Conservation (phyloP, 1,139 yeast genomes). For the Sugiyamaella novakii region DNA sequence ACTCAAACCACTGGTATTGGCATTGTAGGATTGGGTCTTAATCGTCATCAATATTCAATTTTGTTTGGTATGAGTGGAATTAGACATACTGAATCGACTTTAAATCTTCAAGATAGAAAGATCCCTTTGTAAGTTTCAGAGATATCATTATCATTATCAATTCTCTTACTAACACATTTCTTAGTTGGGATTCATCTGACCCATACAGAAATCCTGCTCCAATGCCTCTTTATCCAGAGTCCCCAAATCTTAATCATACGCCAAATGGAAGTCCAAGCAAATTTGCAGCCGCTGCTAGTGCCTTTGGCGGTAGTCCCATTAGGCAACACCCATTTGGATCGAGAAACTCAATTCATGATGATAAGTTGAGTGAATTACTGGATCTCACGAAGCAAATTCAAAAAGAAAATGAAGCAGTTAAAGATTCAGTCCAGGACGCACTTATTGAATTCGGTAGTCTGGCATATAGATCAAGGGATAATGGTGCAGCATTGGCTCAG, state of each 20-base stretch:
- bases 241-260: slow-evolving; percentile 37
- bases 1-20: slow-evolving; percentile 8
- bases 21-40: slow-evolving; percentile 1
- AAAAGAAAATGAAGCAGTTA: slow-evolving; percentile 38
- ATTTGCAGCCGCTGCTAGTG: slow-evolving; percentile 25
- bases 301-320: slow-evolving; percentile 22
- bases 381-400: slow-evolving; percentile 38
- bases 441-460: slow-evolving; percentile 46
- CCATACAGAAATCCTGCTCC: slow-evolving; percentile 46
- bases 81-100: slow-evolving; percentile 23
- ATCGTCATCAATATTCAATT: slow-evolving; percentile 9
- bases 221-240: slow-evolving; percentile 42
- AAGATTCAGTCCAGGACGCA: slow-evolving; percentile 45
- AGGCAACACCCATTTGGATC: slow-evolving; percentile 33
- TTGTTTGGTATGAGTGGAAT: slow-evolving; percentile 16
- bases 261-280: slow-evolving; percentile 27
- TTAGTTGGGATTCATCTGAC: slow-evolving; percentile 43
- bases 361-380: slow-evolving; percentile 37
- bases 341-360: slow-evolving; percentile 35
- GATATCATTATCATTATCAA: not conserved
- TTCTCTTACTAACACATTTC: not conserved
- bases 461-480: slow-evolving; percentile 48
- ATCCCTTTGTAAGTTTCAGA: slow-evolving; percentile 29
- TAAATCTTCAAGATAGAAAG: slow-evolving; percentile 26
- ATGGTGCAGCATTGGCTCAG: slow-evolving; percentile 46